These are phyloP conservation scores for Lactuca saligna DNA, from an alignment of 129 eudicot species.

Conservation along the genomic window DNA sequence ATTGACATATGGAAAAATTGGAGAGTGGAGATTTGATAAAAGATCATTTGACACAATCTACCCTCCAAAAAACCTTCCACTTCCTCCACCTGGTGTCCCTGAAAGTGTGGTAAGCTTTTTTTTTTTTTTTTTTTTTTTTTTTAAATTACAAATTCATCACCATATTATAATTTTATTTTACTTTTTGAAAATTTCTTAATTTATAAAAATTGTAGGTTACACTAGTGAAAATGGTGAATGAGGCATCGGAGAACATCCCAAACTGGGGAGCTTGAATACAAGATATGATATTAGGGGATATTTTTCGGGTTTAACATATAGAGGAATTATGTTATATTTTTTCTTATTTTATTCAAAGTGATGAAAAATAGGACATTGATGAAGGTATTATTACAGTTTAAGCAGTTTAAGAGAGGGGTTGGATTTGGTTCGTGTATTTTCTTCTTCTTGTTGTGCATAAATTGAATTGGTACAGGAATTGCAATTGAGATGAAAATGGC, in stretches of 20 bases:
- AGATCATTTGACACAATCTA: slow-evolving; percentile 62
- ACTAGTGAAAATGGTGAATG: slow-evolving; percentile 96
- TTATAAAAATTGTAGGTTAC: slow-evolving; percentile 63
- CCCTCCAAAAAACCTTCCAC: slow-evolving; percentile 90
- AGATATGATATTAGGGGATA: not conserved
- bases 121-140: not conserved
- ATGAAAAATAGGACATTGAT: not conserved
- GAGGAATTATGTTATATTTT: slow-evolving; percentile 23
- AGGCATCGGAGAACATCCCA: slow-evolving; percentile 81
- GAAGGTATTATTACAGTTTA: not conserved
- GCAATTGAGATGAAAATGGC: no score
- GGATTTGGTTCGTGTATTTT: no score
- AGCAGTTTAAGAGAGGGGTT: not conserved
- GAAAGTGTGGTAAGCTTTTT: slow-evolving; percentile 86
- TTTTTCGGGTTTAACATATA: slow-evolving; percentile 18
- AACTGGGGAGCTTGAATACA: slow-evolving; percentile 66
- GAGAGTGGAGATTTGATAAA: slow-evolving; percentile 99
- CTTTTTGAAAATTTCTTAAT: not conserved
- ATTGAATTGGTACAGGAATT: no score
- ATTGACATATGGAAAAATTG: slow-evolving; percentile 91
- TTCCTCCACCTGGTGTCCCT: slow-evolving; percentile 98
- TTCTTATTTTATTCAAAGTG: slow-evolving; percentile 3
- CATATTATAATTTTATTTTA: slow-evolving; percentile 8
- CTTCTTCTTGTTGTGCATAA: no score
- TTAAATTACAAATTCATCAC: not conserved